These are phyloP conservation scores for Grosmannia penicillata DNA, from an alignment of 2,329 filamentous ascomycete species.

Conservation along the genomic window DNA sequence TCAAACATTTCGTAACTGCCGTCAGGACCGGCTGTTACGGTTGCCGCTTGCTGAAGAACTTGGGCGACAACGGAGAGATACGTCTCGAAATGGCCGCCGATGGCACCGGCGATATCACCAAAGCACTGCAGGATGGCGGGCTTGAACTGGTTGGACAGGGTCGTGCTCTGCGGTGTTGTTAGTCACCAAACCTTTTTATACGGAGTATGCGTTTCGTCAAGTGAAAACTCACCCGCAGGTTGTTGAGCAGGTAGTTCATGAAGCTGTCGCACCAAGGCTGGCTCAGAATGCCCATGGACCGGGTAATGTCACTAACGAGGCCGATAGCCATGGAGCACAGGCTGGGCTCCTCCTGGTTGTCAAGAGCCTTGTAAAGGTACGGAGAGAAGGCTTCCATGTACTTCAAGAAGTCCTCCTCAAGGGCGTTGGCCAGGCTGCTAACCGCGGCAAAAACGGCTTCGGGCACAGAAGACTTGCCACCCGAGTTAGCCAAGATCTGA, in stretches of 20 bases:
- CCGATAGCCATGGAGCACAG: conserved; percentile 96
- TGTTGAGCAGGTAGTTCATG: conserved; percentile 95
- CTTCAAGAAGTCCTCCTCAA: conserved; percentile 86
- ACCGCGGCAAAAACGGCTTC: conserved; percentile 88
- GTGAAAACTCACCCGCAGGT: conserved; percentile 55
- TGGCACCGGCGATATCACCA: conserved; percentile 91
- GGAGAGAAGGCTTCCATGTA: conserved; percentile 95
- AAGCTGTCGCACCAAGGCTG: conserved; percentile 94
- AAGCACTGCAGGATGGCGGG: conserved; percentile 96
- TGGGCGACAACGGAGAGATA: conserved; percentile 87
- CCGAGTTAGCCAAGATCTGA: conserved; percentile 61
- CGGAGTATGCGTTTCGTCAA: too few relatives aligned
- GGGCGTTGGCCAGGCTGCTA: conserved; percentile 76
- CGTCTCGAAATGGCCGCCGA: conserved; percentile 79
- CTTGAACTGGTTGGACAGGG: conserved; percentile 93
- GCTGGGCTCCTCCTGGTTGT: conserved; percentile 88
- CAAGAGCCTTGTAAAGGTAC: conserved; percentile 85
- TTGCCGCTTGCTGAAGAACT: conserved; percentile 84
- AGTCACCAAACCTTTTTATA: too few relatives aligned
- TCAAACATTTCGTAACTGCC: conserved; percentile 91
- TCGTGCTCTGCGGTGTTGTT: conserved; percentile 46
- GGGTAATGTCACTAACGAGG: conserved; percentile 88
- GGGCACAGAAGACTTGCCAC: conserved; percentile 81
- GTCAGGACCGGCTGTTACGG: conserved; percentile 63
- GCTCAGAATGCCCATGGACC: conserved; percentile 76